Evolutionary conservation across 768 basidiomycete species (phyloP).

Genomic region (Gymnopilus dilepis): DNA sequence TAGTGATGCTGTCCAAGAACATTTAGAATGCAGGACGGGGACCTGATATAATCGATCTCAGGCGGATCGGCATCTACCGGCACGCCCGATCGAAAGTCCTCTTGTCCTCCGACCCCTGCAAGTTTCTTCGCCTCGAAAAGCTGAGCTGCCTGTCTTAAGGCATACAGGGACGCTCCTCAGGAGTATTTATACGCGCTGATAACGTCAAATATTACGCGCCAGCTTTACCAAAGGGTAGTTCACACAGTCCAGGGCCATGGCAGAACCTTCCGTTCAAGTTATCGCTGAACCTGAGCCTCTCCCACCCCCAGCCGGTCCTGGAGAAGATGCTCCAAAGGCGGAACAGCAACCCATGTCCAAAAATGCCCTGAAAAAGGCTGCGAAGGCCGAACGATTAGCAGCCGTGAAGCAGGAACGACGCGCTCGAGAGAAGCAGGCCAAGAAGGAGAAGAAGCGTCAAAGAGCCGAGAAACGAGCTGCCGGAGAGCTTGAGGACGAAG

Average conservation of each 20-base stretch:
- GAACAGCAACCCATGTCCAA: conserved; percentile 61
- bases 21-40: conserved; percentile 29
- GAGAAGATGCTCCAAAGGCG: neutral
- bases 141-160: conserved; percentile 8
- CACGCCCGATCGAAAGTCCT: conserved; percentile 10
- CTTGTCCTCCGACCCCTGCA: neutral
- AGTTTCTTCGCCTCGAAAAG: neutral
- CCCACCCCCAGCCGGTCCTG: conserved; percentile 12
- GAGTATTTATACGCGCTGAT: conserved; percentile 5
- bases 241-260: conserved; percentile 4
- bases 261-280: conserved; percentile 13
- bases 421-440: conserved; percentile 76
- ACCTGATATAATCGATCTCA: conserved; percentile 46
- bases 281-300: neutral
- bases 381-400: conserved; percentile 69
- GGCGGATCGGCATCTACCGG: conserved; percentile 51
- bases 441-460: conserved; percentile 72
- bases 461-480: conserved; percentile 65
- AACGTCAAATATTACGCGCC: conserved; percentile 6
- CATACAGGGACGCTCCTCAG: conserved; percentile 6
- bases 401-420: conserved; percentile 76
- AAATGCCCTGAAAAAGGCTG: conserved; percentile 77
- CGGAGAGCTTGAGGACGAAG: conserved; percentile 63
- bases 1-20: conserved; percentile 30
- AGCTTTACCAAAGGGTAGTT: conserved; percentile 2